Evolutionary conservation across 2,329 filamentous ascomycete genomes (phyloP).

Genomic region (Teratosphaeria epicoccoides): DNA sequence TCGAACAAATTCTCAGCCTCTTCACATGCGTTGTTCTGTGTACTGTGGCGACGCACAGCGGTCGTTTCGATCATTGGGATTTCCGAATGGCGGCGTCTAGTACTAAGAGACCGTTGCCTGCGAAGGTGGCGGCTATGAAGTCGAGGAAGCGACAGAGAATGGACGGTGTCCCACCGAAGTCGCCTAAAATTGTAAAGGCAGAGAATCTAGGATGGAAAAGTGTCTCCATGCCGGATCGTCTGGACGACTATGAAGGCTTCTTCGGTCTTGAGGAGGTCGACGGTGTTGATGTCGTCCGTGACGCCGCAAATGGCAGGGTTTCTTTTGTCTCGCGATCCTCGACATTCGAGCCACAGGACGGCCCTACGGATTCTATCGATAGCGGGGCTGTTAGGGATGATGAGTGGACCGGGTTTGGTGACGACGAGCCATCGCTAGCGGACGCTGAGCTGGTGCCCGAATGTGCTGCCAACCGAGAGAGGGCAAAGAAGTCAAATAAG

Average conservation of each 20-base stretch:
- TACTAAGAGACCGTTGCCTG: slow-evolving; percentile 28
- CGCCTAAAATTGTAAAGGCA: slow-evolving; percentile 9
- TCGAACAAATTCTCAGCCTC: neutral
- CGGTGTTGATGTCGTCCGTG: slow-evolving; percentile 70
- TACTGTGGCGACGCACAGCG: neutral
- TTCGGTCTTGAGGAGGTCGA: slow-evolving; percentile 78
- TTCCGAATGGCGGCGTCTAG: slow-evolving; percentile 11
- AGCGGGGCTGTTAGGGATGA: slow-evolving; percentile 23
- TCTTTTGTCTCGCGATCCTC: slow-evolving; percentile 25
- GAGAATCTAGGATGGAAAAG: slow-evolving; percentile 52
- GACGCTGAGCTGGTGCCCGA: slow-evolving; percentile 18
- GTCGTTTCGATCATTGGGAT: neutral
- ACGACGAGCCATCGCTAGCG: slow-evolving; percentile 20
- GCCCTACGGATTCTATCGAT: slow-evolving; percentile 10
- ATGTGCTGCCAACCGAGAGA: slow-evolving; percentile 14
- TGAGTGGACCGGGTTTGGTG: slow-evolving; percentile 56
- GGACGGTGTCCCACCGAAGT: slow-evolving; percentile 10
- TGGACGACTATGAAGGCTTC: slow-evolving; percentile 88
- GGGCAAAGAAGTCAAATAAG: slow-evolving; percentile 5
- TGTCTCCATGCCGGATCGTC: slow-evolving; percentile 59
- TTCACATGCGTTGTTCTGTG: neutral
- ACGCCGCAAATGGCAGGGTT: slow-evolving; percentile 39
- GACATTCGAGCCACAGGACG: slow-evolving; percentile 1
- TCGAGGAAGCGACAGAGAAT: slow-evolving; percentile 35
- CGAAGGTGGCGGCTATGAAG: slow-evolving; percentile 32